Percentiles rank a stretch among this genome's conserved stretches.
Conservation (phyloP, 306 rosid genomes). For the Prinsepia uniflora region DNA sequence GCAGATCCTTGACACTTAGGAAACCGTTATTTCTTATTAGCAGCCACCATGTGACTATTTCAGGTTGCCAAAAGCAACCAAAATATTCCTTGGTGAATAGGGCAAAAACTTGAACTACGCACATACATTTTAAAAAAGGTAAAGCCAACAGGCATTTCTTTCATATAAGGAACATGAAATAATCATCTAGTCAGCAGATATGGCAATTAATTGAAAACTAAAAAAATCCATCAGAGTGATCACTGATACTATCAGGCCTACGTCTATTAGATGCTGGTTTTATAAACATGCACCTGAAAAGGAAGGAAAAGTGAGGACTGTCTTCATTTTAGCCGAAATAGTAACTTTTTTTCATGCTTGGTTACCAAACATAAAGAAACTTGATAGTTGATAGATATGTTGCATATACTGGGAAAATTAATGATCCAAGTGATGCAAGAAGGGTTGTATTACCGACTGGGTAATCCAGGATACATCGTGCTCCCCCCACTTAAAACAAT, state of each 20-base stretch:
- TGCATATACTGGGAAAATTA: constrained; percentile 12
- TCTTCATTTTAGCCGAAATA: background rate
- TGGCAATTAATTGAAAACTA: background rate
- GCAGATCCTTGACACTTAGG: background rate
- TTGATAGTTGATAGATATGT: constrained; percentile 1
- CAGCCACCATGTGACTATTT: background rate
- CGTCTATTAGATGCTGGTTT: background rate
- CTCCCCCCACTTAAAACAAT: constrained; percentile 99
- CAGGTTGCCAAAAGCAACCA: background rate
- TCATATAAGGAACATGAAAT: background rate
- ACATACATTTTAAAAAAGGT: too few relatives aligned
- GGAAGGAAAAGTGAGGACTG: background rate
- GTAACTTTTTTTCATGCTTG: background rate
- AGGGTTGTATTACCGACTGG: constrained; percentile 77
- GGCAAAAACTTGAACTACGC: too few relatives aligned
- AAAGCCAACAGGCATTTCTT: background rate
- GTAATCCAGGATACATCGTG: constrained; percentile 99
- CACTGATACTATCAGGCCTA: background rate
- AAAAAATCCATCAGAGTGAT: background rate
- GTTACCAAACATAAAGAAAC: constrained; percentile 9
- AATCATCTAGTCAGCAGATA: background rate
- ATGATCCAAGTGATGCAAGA: constrained; percentile 22
- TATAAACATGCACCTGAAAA: background rate
- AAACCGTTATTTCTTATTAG: too few relatives aligned
- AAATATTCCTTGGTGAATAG: too few relatives aligned